Base-by-base conservation (phyloP, 768 basidiomycete species). In the Podaxis sp. region DNA sequence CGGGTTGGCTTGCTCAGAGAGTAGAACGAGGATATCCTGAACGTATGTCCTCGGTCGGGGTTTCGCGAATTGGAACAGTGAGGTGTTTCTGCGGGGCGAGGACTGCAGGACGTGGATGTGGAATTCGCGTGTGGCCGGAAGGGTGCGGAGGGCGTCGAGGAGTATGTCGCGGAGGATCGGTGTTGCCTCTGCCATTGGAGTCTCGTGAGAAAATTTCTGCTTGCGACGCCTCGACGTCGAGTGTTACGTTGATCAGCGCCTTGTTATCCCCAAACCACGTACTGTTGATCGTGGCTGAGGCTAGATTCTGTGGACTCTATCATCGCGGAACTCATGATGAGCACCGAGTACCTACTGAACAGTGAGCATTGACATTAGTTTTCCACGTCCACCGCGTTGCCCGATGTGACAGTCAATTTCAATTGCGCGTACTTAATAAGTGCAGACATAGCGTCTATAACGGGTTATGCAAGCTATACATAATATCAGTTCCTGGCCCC, bases 51-150 rank as follows among this genome's bases (percentile, higher is more conserved):
- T 84, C 10, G 88, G 87, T 5, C 85, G 81, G 11, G 86, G 87
- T 49, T 71, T 74, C 10, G 92, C 87, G 69, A 91, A 94, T 0
- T 88, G 93, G 72, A 86, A 98, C 17, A 97, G 74, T 0, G 81
- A 79, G 2, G 81, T 78, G 69, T 87, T 83, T 71, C 90, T 93
- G 54, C 85, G 78, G 10, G 90, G 86, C 0, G 86, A 74, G 2
- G 91, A 86, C 41, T 86, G 79, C 61, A 95, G 86, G 60, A 88
- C 86, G 69, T 94, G 90, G 56, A 94, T 59, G 71, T 92, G 88
- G 69, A 92, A 87, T 64, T 82, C 79, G 54, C 91, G 87, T 36
- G 82, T 82, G 0, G 90, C 91, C 4, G 90, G 87, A 17, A 91
- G 70, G 24, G 66, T 68, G 3, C 75, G 69, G 56, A 94, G 83